Base-by-base conservation (phyloP, 2,329 filamentous ascomycete species). In the Epichloe scottii region DNA sequence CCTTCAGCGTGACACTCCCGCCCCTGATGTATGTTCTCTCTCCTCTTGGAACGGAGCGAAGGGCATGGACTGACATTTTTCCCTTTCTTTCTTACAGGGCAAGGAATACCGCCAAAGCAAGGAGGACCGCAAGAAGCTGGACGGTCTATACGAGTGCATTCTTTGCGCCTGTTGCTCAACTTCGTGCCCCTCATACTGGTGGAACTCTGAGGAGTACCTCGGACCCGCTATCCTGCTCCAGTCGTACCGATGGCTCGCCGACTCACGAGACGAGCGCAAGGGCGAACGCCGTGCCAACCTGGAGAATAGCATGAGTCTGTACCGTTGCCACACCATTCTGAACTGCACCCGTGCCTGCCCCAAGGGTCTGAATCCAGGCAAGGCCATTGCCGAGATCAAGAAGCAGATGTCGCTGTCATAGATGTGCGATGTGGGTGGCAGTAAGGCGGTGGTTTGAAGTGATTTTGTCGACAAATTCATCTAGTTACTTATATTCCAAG, bases 111-210 rank as follows among this genome's bases (percentile, higher is more conserved):
- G 87, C 59, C 93, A 97, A 74, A 87, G 77, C 62, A 91, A 89
- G 71, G 89, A 81, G 61, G 91, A 98, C 61, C 89, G 93, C 66
- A 87, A 83, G 74, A 98, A 95, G 84, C 84, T 98, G 51, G 93
- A 97, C 68, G 93, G 93, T 58, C 82, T 97, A 33, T 97, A 98
- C 77, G 93, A 98, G 75, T 98, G 93, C 75, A 97, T 98, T 71
- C 85, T 98, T 53, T 98, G 93, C 78, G 91, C 91, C 62, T 98
- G 93, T 84, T 98, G 93, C 83, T 93, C 87, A 59, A 98, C 93
- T 21, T 95, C 91, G 45, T 98, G 93, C 79, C 93, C 93, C n/a
- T 96, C 89, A 17, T 98, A 98, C 79, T 98, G 93, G 93, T 98
- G 93, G 93, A 98, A 98, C 78, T 84, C 85, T 61, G 90, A 97